Evolutionary conservation across 345 rosid genomes (phyloP).

Genomic region (Lepidium didymum): DNA sequence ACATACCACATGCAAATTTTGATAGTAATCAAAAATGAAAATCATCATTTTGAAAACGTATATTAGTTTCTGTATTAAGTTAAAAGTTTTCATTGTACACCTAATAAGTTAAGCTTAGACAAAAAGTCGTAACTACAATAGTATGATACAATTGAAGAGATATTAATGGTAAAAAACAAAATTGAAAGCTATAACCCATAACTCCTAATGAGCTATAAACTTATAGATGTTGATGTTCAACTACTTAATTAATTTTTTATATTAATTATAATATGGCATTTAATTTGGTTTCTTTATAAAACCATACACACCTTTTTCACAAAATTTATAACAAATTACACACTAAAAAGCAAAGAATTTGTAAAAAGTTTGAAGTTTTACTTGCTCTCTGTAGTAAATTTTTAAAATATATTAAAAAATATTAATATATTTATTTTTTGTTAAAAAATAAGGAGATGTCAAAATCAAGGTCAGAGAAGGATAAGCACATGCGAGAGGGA

Average conservation of each 20-base stretch:
- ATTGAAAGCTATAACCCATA: not conserved
- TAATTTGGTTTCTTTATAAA: slow-evolving; percentile 11
- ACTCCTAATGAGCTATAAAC: slow-evolving; percentile 6
- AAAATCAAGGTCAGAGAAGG: slow-evolving; percentile 22
- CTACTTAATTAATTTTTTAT: slow-evolving; percentile 3
- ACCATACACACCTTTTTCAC: too few relatives aligned
- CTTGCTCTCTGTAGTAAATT: too few relatives aligned
- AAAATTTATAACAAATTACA: too few relatives aligned
- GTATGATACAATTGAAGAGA: not conserved
- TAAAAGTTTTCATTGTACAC: not conserved
- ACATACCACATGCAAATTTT: too few relatives aligned
- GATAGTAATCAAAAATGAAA: not conserved
- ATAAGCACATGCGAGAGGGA: slow-evolving; percentile 27
- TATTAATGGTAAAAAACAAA: not conserved
- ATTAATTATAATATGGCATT: not conserved
- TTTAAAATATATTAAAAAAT: too few relatives aligned
- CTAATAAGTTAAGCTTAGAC: not conserved
- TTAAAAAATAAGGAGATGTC: slow-evolving; percentile 16
- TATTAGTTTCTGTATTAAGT: not conserved
- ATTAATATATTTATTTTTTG: too few relatives aligned
- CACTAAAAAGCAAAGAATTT: too few relatives aligned
- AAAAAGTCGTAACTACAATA: not conserved
- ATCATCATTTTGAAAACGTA: not conserved
- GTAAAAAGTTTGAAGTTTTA: too few relatives aligned
- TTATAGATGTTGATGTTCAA: slow-evolving; percentile 22